Evolutionary conservation across 495 filamentous ascomycete genomes (phyloP), one percentile per base, ranked within the genome.

Genomic region (Trichoderma erinaceum): DNA sequence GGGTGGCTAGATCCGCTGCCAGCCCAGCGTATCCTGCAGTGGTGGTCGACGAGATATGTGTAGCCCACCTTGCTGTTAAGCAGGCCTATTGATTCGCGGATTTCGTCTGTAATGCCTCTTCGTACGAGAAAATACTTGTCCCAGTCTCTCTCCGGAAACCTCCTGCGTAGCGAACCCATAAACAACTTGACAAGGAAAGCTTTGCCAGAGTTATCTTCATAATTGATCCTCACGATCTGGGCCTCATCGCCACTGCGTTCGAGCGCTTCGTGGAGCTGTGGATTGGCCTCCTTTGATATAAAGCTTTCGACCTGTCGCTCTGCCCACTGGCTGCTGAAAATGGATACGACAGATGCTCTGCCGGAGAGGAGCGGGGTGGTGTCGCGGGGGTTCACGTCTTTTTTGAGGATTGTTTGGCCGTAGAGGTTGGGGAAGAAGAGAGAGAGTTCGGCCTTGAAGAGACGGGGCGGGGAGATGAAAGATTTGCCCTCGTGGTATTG

Each of bases 341-440:
- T 76, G 71, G 84, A 87, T 23, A 99, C 91, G 69, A 98, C 79
- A 1, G 88, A 88, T 23, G 96, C 82, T 69, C 84, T 88, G 64
- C 89, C 91, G 66, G 82, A 78, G 48, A 98, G 80, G 13, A 88
- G 71, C 3, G 84, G 78, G 5, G 92, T 96, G 16, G 92, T 97
- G 78, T 96, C 85, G 65, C 81, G 77, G 25, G 66, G 52, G 11
- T 63, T 32, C 66, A 71, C 71, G 73, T 78, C 70, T 73, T 72
- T 65, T 74, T 83, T 72, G 11, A 80, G 78, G 11, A 97, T 82
- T 4, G 95, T 97, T 48, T 81, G 81, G 5, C 95, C 95, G 72
- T 82, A 79, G 52, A 99, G 78, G 78, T 99, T 99, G 35, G 95
- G 96, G 83, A 99, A 97, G 80, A 89, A 97, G 41, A 97, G 86